These are phyloP conservation scores for Debaryomyces psychrophilus DNA, from an alignment of 1,139 yeast genomes.

Conservation along the genomic window DNA sequence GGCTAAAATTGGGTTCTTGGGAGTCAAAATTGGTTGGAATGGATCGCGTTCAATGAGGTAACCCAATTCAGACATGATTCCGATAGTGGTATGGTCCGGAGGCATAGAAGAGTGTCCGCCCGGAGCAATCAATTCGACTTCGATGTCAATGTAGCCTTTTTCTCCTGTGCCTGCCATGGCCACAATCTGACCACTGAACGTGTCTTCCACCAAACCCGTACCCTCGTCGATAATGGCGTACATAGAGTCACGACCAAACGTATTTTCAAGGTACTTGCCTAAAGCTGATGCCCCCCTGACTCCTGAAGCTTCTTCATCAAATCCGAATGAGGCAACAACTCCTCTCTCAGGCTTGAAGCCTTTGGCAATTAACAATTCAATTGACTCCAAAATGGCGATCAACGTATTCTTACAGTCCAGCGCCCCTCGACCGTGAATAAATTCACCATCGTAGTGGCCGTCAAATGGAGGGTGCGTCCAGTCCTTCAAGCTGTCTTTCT, in stretches of 20 bases:
- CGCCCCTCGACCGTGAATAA: slow-evolving; percentile 46
- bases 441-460: slow-evolving; percentile 65
- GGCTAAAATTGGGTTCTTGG: slow-evolving; percentile 35
- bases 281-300: slow-evolving; percentile 37
- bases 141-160: slow-evolving; percentile 43
- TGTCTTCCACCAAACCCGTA: slow-evolving; percentile 32
- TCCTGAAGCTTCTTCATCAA: slow-evolving; percentile 50
- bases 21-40: slow-evolving; percentile 34
- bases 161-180: slow-evolving; percentile 46
- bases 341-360: slow-evolving; percentile 39
- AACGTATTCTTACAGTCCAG: slow-evolving; percentile 46
- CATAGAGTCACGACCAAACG: slow-evolving; percentile 38
- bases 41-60: slow-evolving; percentile 42
- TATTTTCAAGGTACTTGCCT: slow-evolving; percentile 32
- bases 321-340: slow-evolving; percentile 46
- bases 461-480: slow-evolving; percentile 76
- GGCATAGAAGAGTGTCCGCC: slow-evolving; percentile 53
- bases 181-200: slow-evolving; percentile 33
- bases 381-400: slow-evolving; percentile 41
- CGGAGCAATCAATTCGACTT: slow-evolving; percentile 39
- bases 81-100: slow-evolving; percentile 51
- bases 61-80: slow-evolving; percentile 46
- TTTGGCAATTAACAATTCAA: slow-evolving; percentile 37
- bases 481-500: slow-evolving; percentile 51
- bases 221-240: slow-evolving; percentile 52